Evolutionary conservation across 345 rosid species (phyloP).

Genomic region (Rhizophora mangle): DNA sequence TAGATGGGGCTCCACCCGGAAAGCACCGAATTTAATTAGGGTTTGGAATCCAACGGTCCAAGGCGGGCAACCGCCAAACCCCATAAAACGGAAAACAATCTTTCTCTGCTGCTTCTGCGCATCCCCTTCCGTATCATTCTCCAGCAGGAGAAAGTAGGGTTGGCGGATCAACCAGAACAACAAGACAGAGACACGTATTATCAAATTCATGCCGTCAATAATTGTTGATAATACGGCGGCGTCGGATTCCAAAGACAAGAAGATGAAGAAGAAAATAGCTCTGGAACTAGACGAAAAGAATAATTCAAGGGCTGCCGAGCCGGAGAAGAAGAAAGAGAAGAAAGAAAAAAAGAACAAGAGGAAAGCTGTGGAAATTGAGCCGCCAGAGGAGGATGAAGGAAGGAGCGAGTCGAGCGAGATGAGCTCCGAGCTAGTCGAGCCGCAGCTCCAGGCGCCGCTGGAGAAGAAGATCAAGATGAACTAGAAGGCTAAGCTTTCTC

Average conservation of each 20-base stretch:
- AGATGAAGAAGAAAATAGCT: slow-evolving; percentile 61
- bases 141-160: slow-evolving; percentile 30
- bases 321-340: neutral
- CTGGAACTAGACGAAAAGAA: slow-evolving; percentile 36
- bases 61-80: slow-evolving; percentile 10
- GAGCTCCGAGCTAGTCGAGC: slow-evolving; percentile 66
- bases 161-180: neutral
- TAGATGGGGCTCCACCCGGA: slow-evolving; percentile 24
- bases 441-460: slow-evolving; percentile 24
- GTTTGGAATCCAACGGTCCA: slow-evolving; percentile 37
- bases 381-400: slow-evolving; percentile 32
- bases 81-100: slow-evolving; percentile 31
- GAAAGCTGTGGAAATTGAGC: slow-evolving; percentile 42
- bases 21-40: neutral
- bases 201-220: slow-evolving; percentile 55
- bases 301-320: neutral
- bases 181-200: too few species aligned
- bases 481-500: slow-evolving; percentile 40
- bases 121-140: slow-evolving; percentile 12
- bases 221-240: slow-evolving; percentile 24
- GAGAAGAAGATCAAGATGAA: slow-evolving; percentile 39
- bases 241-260: slow-evolving; percentile 43
- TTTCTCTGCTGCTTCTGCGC: slow-evolving; percentile 40
- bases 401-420: slow-evolving; percentile 74
- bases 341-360: slow-evolving; percentile 55